Percentiles rank a stretch among this genome's conserved stretches.
Evolutionary conservation across 2,329 filamentous ascomycete species (phyloP).

Genomic region (Diaporthe longicolla): DNA sequence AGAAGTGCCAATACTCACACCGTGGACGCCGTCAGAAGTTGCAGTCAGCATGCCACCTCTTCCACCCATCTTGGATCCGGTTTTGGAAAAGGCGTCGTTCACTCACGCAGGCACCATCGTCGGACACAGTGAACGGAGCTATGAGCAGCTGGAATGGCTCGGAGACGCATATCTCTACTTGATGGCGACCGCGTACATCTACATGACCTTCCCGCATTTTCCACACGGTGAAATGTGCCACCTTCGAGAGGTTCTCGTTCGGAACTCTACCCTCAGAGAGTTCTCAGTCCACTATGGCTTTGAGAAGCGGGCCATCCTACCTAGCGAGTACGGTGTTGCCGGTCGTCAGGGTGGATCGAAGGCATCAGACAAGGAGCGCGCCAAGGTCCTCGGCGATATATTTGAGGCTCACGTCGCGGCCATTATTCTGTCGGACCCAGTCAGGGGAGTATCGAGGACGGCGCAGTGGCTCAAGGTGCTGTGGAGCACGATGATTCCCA

Average conservation of each 20-base stretch:
- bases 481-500: constrained; percentile 76
- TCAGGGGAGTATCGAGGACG: constrained; percentile 71
- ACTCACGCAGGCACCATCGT: constrained; percentile 71
- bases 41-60: constrained; percentile 67
- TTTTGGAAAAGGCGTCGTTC: constrained; percentile 74
- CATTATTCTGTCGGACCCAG: constrained; percentile 76
- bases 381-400: constrained; percentile 86
- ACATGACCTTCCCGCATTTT: constrained; percentile 76
- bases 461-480: constrained; percentile 81
- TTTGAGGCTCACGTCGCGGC: constrained; percentile 94
- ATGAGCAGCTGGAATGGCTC: constrained; percentile 90
- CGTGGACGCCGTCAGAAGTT: constrained; percentile 67
- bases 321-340: constrained; percentile 57
- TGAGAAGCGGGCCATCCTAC: constrained; percentile 73
- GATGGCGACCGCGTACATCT: constrained; percentile 82
- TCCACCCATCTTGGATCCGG: constrained; percentile 71
- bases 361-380: constrained; percentile 66
- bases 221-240: constrained; percentile 79
- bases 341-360: constrained; percentile 55
- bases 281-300: constrained; percentile 82
- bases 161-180: constrained; percentile 90
- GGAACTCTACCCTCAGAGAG: constrained; percentile 81
- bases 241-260: constrained; percentile 83
- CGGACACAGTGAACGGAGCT: constrained; percentile 63
- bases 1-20: constrained; percentile 52